phyloP scores from a whole-genome alignment of 1,284 basidiomycete genomes.

The Vanrija humicola region DNA sequence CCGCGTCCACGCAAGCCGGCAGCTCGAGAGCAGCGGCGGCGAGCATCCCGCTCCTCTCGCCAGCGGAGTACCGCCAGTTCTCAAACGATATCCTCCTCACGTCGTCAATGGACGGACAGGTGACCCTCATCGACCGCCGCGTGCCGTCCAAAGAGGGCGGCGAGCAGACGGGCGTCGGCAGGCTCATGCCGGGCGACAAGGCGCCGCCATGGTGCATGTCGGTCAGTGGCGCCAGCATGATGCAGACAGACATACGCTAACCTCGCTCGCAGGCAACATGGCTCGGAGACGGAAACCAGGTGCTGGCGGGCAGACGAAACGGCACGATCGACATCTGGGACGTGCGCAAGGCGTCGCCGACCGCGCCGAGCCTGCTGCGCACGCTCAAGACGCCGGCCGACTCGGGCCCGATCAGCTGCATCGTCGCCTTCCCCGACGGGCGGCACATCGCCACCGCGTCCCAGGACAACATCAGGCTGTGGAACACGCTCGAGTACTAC shows the following conservation, averaged over 20 bases:
- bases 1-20: no score
- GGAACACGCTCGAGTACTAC: conserved; percentile 79
- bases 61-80: conserved; percentile 59
- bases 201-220: conserved; percentile 96
- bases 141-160: conserved; percentile 50
- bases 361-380: conserved; percentile 68
- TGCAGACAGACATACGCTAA: no score
- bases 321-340: conserved; percentile 94
- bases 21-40: not conserved
- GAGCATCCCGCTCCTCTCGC: conserved; percentile 54
- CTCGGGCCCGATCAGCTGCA: conserved; percentile 86
- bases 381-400: conserved; percentile 79
- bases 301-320: conserved; percentile 88
- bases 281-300: conserved; percentile 79
- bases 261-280: conserved; percentile 70
- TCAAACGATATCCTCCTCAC: conserved; percentile 85
- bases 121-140: conserved; percentile 85
- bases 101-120: conserved; percentile 85
- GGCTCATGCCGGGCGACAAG: conserved; percentile 72
- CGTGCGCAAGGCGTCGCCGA: conserved; percentile 61
- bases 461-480: conserved; percentile 86
- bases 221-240: conserved; percentile 52
- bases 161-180: conserved; percentile 57
- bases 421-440: conserved; percentile 84
- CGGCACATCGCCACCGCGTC: conserved; percentile 87